Evolutionary conservation across 305 asterid genomes (phyloP), one percentile per base, ranked within the genome.

Genomic region (Andrographis paniculata): DNA sequence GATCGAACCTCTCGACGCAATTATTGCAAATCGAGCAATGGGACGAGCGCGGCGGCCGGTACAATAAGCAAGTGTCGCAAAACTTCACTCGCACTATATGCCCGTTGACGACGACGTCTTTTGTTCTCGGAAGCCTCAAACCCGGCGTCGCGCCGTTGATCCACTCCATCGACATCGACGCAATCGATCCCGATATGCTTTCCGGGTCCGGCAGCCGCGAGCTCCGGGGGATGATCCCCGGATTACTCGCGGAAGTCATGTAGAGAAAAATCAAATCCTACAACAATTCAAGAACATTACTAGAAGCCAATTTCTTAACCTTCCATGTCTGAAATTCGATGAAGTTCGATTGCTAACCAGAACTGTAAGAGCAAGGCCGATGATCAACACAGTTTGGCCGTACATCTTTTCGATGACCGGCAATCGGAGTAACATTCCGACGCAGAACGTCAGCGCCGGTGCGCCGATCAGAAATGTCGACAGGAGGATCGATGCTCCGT

Each of bases 1-100:
- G 98, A 80, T 89, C 98, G 27, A 89, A 82, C 61, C 92, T 78
- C 81, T 85, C 78, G 63, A 89, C 94, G 22, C 98, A 89, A 59
- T 79, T 88, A 65, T 88, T 88, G 89, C 95, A 88, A 46, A 84
- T 74, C 11, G 97, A 88, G 84, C 95, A 89, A 72, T 89, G 96
- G 53, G 96, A 88, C 9, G 94, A 92, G 27, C 95, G 97, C 20
- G 95, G 93, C 1, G 97, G 95, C 36, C 95, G 94, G 58, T 88
- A 88, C 10, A 88, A 59, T 63, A 79, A 59, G 49, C 97, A 88
- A 44, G 97, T 88, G 43, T 88, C 95, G 27, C 95, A 84, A 62
- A 60, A 88, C 71, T 88, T 88, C 64, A 88, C 87, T 65, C 70
- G 70, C 43, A 85, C 72, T 0, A 67, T 65, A 62, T 72, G 72